These are phyloP conservation scores for Angomonas desouzai DNA, from an alignment of 208 protist species.

Conservation along the genomic window DNA sequence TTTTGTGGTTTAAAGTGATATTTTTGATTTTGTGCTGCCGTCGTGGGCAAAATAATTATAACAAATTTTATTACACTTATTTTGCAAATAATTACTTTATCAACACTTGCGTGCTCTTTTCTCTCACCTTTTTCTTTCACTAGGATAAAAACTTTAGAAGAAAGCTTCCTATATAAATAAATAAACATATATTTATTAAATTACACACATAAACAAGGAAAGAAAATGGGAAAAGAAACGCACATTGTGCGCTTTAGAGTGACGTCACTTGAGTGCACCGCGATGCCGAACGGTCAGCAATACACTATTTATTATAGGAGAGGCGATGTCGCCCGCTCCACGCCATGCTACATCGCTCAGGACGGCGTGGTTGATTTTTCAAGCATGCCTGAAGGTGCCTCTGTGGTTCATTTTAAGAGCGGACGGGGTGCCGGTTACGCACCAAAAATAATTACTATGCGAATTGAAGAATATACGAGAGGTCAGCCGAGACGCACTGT, in stretches of 20 bases:
- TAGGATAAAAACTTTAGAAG: too few relatives aligned
- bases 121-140: too few relatives aligned
- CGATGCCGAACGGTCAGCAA: conserved; percentile 63
- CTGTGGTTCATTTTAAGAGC: conserved; percentile 76
- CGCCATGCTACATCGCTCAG: conserved; percentile 64
- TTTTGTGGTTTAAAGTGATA: too few relatives aligned
- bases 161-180: not conserved
- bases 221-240: conserved; percentile 41
- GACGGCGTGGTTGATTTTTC: conserved; percentile 70
- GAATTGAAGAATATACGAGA: conserved; percentile 77
- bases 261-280: conserved; percentile 48
- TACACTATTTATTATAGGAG: conserved; percentile 80
- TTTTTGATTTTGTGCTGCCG: too few relatives aligned
- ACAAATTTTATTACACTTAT: too few relatives aligned
- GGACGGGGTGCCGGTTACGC: conserved; percentile 46
- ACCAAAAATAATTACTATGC: conserved; percentile 78
- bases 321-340: conserved; percentile 63
- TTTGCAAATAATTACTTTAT: too few relatives aligned
- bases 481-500: conserved; percentile 59
- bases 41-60: too few relatives aligned
- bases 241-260: conserved; percentile 82
- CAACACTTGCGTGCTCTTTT: too few relatives aligned
- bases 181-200: not conserved
- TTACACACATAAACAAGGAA: too few relatives aligned
- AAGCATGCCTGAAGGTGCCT: conserved; percentile 74